Evolutionary conservation across 305 asterid genomes (phyloP).

Genomic region (Fraxinus platypoda): DNA sequence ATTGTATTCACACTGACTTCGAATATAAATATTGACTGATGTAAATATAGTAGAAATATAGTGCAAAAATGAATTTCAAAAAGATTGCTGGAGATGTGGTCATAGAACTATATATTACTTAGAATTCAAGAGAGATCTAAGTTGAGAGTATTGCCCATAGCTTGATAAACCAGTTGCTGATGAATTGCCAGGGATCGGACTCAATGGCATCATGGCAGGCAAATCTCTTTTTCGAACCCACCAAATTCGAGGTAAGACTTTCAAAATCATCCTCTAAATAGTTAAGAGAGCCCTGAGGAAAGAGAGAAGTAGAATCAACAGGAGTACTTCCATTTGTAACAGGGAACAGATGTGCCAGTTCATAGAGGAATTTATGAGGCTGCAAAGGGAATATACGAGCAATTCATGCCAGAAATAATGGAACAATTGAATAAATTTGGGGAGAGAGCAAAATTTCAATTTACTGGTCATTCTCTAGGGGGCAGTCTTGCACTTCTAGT

Average conservation of each 20-base stretch:
- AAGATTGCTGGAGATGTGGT: background rate
- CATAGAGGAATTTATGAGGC: constrained; percentile 93
- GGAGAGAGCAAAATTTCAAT: constrained; percentile 67
- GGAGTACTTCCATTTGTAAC: constrained; percentile 12
- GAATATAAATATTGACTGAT: background rate
- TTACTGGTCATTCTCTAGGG: constrained; percentile 89
- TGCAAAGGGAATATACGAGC: constrained; percentile 87
- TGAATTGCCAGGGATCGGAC: constrained; percentile 77
- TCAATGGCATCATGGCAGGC: constrained; percentile 93
- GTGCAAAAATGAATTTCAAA: background rate
- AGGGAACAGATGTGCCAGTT: constrained; percentile 73
- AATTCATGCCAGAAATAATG: constrained; percentile 69
- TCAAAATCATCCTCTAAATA: background rate
- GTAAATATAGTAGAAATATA: background rate
- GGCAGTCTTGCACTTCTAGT: constrained; percentile 85
- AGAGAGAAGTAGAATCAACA: background rate
- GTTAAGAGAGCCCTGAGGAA: background rate
- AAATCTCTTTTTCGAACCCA: constrained; percentile 85
- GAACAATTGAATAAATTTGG: constrained; percentile 61
- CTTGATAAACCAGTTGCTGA: constrained; percentile 8
- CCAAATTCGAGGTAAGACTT: constrained; percentile 65
- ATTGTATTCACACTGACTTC: background rate
- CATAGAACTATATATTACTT: background rate
- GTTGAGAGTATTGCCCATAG: background rate
- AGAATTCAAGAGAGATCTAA: background rate